Percentiles rank a stretch among this genome's conserved stretches.
Evolutionary conservation across 2,329 filamentous ascomycete species (phyloP).

Genomic region (Setomelanomma holmii): DNA sequence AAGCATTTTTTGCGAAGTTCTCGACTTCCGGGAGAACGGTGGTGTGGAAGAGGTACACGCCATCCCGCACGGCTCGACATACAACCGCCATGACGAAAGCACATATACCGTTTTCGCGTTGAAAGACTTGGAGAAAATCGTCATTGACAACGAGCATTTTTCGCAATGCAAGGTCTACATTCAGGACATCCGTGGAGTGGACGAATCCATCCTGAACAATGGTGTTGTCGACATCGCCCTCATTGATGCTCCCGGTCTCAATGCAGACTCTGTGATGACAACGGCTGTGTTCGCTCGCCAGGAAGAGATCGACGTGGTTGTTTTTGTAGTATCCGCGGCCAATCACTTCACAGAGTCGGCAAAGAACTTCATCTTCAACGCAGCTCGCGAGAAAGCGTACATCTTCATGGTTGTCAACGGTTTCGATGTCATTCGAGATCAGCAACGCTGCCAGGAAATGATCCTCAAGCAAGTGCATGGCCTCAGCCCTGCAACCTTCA

Average conservation of each 20-base stretch:
- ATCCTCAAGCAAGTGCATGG: conserved; percentile 87
- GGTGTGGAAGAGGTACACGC: conserved; percentile 95
- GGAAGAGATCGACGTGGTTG: conserved; percentile 98
- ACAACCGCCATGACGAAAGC: conserved; percentile 89
- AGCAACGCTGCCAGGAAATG: conserved; percentile 88
- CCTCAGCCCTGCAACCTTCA: conserved; percentile 91
- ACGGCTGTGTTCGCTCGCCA: conserved; percentile 96
- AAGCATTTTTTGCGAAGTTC: conserved; percentile 96
- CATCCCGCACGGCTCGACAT: conserved; percentile 79
- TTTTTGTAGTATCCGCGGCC: conserved; percentile 96
- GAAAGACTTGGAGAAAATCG: conserved; percentile 82
- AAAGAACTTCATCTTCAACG: conserved; percentile 97
- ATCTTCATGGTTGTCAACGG: conserved; percentile 99
- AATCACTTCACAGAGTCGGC: conserved; percentile 98
- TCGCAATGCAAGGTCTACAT: conserved; percentile 97
- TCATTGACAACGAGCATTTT: conserved; percentile 86
- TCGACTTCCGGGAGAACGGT: conserved; percentile 89
- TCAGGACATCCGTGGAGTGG: conserved; percentile 84
- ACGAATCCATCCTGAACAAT: conserved; percentile 95
- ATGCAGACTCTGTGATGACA: conserved; percentile 95
- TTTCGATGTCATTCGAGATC: conserved; percentile 92
- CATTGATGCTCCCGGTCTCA: conserved; percentile 94
- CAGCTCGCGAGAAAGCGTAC: conserved; percentile 95
- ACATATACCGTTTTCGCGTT: conserved; percentile 90
- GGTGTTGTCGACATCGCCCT: conserved; percentile 97